phyloP scores from a whole-genome alignment of 768 basidiomycete genomes.

The Mrakia blollopis region DNA sequence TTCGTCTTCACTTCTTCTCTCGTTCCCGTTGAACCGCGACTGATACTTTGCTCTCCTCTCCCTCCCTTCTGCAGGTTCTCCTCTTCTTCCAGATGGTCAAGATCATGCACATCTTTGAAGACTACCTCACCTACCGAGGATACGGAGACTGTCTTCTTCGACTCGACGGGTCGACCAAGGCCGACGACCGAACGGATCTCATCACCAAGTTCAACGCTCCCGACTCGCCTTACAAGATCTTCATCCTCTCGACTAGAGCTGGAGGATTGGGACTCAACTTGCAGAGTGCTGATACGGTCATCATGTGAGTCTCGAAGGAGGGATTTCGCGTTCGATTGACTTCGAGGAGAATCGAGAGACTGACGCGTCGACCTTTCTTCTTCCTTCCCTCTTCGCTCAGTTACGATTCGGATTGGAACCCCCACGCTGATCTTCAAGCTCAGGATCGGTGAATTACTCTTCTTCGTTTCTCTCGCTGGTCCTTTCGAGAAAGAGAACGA shows the following conservation, averaged over 20 bases:
- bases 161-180: constrained; percentile 43
- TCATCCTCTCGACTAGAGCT: constrained; percentile 89
- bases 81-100: constrained; percentile 99
- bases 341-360: too few species aligned
- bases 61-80: constrained; percentile 58
- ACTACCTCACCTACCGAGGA: constrained; percentile 80
- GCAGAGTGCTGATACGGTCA: constrained; percentile 92
- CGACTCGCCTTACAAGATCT: constrained; percentile 78
- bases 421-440: not conserved
- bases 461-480: not conserved
- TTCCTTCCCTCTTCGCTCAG: too few species aligned
- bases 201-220: constrained; percentile 82
- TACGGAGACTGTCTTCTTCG: constrained; percentile 70
- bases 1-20: not conserved
- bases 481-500: not conserved
- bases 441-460: not conserved
- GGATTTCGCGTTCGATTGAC: too few species aligned
- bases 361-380: constrained; percentile 49
- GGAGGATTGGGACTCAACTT: constrained; percentile 91
- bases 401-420: constrained; percentile 1
- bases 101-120: constrained; percentile 97
- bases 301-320: constrained; percentile 53
- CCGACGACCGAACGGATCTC: constrained; percentile 48
- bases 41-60: not conserved
- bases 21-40: not conserved